Conservation (phyloP, 2,329 filamentous ascomycete genomes). For the Nigrospora osmanthi region DNA sequence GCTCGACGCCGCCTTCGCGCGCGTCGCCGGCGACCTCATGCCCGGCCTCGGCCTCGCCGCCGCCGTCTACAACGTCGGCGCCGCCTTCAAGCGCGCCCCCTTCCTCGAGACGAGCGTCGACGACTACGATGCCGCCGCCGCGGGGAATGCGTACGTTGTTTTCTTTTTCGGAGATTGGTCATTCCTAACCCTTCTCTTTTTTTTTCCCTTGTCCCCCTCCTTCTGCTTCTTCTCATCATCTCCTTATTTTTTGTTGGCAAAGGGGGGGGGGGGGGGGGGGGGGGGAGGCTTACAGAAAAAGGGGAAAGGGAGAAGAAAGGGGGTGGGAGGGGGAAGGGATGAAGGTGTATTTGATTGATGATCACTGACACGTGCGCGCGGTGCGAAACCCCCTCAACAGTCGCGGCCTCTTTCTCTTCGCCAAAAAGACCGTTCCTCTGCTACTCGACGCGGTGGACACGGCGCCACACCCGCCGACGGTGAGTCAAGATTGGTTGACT, state of each 20-base stretch:
- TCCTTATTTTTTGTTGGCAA: too few species aligned
- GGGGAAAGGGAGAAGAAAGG: too few species aligned
- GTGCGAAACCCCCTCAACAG: conserved; percentile 18
- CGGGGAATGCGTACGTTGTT: conserved; percentile 41
- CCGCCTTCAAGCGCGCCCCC: conserved; percentile 41
- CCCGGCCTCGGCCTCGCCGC: conserved; percentile 48
- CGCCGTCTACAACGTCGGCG: conserved; percentile 63
- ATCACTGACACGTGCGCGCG: background rate
- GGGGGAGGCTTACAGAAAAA: background rate
- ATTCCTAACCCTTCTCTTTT: too few species aligned
- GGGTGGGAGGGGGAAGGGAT: too few species aligned
- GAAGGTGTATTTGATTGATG: background rate
- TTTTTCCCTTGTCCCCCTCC: background rate
- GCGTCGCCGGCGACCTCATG: conserved; percentile 48
- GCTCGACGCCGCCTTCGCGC: conserved; percentile 48
- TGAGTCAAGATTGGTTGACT: too few species aligned
- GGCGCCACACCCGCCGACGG: conserved; percentile 46
- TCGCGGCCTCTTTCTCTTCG: conserved; percentile 62
- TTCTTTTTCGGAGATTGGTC: background rate
- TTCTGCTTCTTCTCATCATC: background rate
- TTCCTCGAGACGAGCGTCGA: conserved; percentile 48
- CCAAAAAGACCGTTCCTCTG: conserved; percentile 56
- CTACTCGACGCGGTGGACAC: conserved; percentile 47
- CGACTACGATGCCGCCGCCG: conserved; percentile 39
- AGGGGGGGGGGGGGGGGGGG: too few species aligned